Conservation (phyloP, 495 filamentous ascomycete species). For the Aspergillus kassunensis region DNA sequence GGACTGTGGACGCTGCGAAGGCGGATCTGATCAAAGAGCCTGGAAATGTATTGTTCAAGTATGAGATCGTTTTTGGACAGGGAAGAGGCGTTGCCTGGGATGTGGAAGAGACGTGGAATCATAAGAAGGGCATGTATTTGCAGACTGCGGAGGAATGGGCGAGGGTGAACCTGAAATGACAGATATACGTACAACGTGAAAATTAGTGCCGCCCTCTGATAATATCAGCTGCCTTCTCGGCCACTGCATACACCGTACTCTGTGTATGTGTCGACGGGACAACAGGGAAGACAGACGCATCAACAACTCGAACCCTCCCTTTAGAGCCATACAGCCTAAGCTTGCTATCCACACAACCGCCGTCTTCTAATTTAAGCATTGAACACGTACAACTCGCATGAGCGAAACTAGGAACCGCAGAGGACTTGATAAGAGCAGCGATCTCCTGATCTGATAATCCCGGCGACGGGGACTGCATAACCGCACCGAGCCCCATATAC, state of each 20-base stretch:
- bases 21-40: slow-evolving; percentile 41
- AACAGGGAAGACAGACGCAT: slow-evolving; percentile 56
- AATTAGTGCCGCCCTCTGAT: not conserved
- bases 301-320: slow-evolving; percentile 45
- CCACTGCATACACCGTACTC: slow-evolving; percentile 55
- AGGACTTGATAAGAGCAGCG: not conserved
- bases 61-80: slow-evolving; percentile 55
- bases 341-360: slow-evolving; percentile 43
- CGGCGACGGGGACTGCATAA: not conserved
- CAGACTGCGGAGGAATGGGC: slow-evolving; percentile 41
- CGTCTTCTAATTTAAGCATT: slow-evolving; percentile 52
- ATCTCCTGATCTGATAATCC: not conserved
- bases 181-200: too few relatives aligned
- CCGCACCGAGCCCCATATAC: not conserved
- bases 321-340: slow-evolving; percentile 46
- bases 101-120: slow-evolving; percentile 44
- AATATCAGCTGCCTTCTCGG: slow-evolving; percentile 47
- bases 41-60: slow-evolving; percentile 50
- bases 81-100: slow-evolving; percentile 58
- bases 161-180: not conserved
- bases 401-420: slow-evolving; percentile 11
- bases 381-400: slow-evolving; percentile 49
- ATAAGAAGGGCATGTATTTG: slow-evolving; percentile 37
- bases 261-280: slow-evolving; percentile 50
- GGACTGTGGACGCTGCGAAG: slow-evolving; percentile 35